Percentiles rank a stretch among this genome's conserved stretches.
These are phyloP conservation scores for Trichoderma polysporum DNA, from an alignment of 2,329 filamentous ascomycete genomes.

Conservation along the genomic window DNA sequence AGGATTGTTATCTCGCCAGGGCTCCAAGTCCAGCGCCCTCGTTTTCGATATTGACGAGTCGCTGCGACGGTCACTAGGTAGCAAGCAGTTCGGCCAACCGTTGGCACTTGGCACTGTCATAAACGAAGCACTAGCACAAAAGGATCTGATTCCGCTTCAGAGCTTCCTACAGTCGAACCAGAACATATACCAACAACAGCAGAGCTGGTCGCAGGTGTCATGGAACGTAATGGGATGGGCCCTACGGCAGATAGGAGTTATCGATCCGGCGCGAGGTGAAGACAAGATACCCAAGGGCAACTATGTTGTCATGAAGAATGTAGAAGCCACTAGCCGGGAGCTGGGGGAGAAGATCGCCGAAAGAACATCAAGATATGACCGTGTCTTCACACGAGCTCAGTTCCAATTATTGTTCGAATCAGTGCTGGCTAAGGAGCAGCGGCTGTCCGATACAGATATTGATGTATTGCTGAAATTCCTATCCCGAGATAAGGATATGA, in stretches of 20 bases:
- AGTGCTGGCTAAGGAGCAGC: slow-evolving; percentile 48
- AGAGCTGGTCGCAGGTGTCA: slow-evolving; percentile 63
- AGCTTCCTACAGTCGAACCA: slow-evolving; percentile 65
- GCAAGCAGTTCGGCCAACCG: slow-evolving; percentile 75
- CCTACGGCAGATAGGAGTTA: slow-evolving; percentile 65
- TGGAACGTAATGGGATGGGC: slow-evolving; percentile 76
- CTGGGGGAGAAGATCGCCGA: slow-evolving; percentile 47
- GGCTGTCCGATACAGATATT: slow-evolving; percentile 63
- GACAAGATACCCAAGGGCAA: slow-evolving; percentile 60
- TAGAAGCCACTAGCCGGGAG: slow-evolving; percentile 58
- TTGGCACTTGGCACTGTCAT: slow-evolving; percentile 78
- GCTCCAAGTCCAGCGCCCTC: slow-evolving; percentile 47
- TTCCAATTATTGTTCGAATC: slow-evolving; percentile 61
- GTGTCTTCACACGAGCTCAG: slow-evolving; percentile 64
- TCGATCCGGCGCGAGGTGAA: slow-evolving; percentile 46
- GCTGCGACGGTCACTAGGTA: slow-evolving; percentile 70
- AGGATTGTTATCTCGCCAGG: slow-evolving; percentile 51
- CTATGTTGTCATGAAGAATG: slow-evolving; percentile 65
- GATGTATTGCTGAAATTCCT: slow-evolving; percentile 70
- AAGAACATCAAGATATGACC: slow-evolving; percentile 57
- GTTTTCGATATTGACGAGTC: slow-evolving; percentile 58
- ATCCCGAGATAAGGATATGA: slow-evolving; percentile 61
- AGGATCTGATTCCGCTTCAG: slow-evolving; percentile 67
- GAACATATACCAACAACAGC: slow-evolving; percentile 68
- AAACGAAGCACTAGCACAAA: slow-evolving; percentile 66